Percentiles rank a stretch among this genome's conserved stretches.
phyloP scores from a whole-genome alignment of 805 yeast genomes.

The Lachancea sp. region DNA sequence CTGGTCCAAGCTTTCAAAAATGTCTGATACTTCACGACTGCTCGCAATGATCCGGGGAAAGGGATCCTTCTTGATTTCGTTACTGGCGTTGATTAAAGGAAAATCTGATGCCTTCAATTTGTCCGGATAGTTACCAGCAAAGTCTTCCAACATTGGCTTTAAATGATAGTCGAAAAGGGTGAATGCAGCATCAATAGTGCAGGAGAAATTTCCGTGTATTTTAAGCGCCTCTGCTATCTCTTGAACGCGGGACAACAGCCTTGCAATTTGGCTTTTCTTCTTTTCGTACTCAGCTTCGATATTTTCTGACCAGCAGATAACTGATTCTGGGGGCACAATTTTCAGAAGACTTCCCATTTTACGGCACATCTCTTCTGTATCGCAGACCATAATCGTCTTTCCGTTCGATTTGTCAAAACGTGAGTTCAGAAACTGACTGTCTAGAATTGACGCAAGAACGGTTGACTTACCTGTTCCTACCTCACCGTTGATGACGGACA shows the following conservation, averaged over 20 bases:
- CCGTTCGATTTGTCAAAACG: neutral
- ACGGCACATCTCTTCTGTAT: constrained; percentile 5
- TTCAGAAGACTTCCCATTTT: neutral
- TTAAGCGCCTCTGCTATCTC: constrained; percentile 1
- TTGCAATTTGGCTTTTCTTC: neutral
- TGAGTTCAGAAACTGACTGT: constrained; percentile 3
- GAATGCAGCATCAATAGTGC: constrained; percentile 2
- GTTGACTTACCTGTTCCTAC: constrained; percentile 5
- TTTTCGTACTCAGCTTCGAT: neutral
- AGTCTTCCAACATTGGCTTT: constrained; percentile 1
- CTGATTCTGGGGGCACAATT: neutral
- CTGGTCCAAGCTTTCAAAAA: constrained; percentile 2
- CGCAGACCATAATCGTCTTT: constrained; percentile 4
- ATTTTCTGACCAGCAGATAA: constrained; percentile 1
- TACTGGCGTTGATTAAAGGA: neutral
- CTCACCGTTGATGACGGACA: constrained; percentile 2
- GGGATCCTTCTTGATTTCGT: neutral
- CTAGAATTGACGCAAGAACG: neutral
- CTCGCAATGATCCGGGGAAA: neutral
- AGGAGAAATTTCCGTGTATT: constrained; percentile 2
- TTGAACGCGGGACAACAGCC: neutral
- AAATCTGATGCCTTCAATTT: neutral
- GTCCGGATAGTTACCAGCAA: neutral
- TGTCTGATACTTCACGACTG: neutral
- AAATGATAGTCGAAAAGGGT: neutral